Conservation (phyloP, 208 protist genomes). For the Acanthamoeba culbertsoni region DNA sequence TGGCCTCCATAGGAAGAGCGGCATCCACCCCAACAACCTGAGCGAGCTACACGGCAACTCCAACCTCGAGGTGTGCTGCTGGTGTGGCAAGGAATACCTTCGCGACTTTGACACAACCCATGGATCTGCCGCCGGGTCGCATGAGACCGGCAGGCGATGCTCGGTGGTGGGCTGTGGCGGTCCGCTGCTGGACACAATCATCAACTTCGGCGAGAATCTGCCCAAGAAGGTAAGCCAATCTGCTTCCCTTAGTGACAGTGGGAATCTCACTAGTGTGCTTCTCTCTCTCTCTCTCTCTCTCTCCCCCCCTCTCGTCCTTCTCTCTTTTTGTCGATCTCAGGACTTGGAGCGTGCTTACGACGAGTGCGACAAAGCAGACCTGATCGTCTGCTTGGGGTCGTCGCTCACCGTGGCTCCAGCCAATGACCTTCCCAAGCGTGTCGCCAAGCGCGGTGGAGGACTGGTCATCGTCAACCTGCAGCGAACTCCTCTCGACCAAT, state of each 20-base stretch:
- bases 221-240: slow-evolving; percentile 7
- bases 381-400: slow-evolving; percentile 51
- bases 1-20: slow-evolving; percentile 65
- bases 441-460: slow-evolving; percentile 2
- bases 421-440: slow-evolving; percentile 23
- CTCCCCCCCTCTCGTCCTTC: background rate
- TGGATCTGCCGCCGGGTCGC: background rate
- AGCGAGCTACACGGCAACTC: slow-evolving; percentile 68
- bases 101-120: slow-evolving; percentile 51
- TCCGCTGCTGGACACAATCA: slow-evolving; percentile 56
- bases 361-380: slow-evolving; percentile 46
- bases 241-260: background rate
- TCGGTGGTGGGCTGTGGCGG: slow-evolving; percentile 9
- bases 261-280: background rate
- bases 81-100: slow-evolving; percentile 63
- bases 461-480: slow-evolving; percentile 60
- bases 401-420: slow-evolving; percentile 58
- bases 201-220: slow-evolving; percentile 65
- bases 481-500: slow-evolving; percentile 21
- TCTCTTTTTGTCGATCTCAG: background rate
- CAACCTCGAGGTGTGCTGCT: slow-evolving; percentile 60
- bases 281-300: background rate
- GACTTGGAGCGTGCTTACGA: background rate
- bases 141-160: slow-evolving; percentile 60
- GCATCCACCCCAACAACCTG: slow-evolving; percentile 5